Conservation (phyloP, 768 basidiomycete species). For the Saitozyma podzolica region DNA sequence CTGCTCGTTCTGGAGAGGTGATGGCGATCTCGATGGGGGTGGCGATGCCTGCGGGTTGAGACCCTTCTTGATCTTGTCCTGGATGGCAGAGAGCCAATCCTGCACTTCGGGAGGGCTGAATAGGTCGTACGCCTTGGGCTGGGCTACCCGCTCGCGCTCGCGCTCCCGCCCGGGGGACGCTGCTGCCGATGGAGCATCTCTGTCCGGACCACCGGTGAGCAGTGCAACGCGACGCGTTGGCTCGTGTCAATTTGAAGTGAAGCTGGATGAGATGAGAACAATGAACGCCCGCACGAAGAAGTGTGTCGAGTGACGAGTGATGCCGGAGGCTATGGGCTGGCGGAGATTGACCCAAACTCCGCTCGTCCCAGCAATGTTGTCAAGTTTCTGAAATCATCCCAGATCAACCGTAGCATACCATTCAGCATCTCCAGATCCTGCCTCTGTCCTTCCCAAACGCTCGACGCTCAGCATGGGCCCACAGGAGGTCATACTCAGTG, state of each 20-base stretch:
- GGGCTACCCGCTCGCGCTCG: neutral
- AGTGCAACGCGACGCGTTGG: neutral
- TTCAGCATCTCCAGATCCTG: too few species aligned
- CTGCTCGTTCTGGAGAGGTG: constrained; percentile 12
- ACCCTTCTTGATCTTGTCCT: constrained; percentile 34
- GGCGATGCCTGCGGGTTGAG: constrained; percentile 29
- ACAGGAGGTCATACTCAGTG: constrained; percentile 49
- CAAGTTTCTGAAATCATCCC: constrained; percentile 5
- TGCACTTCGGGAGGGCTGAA: constrained; percentile 16
- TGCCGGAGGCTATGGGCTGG: too few species aligned
- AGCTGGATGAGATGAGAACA: neutral
- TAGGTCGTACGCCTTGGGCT: constrained; percentile 18
- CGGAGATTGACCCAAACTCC: constrained; percentile 12
- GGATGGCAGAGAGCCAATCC: constrained; percentile 30
- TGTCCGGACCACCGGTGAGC: neutral
- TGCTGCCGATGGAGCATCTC: neutral
- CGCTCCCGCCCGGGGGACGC: neutral
- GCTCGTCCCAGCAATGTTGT: neutral
- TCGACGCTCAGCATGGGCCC: constrained; percentile 25
- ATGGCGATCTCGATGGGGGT: constrained; percentile 37
- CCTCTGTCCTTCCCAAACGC: neutral
- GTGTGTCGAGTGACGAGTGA: neutral
- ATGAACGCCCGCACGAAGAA: neutral
- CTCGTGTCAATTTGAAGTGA: neutral
- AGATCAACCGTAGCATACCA: neutral